A percentile compares a stretch with the other conserved stretches of the same genome.
These are phyloP conservation scores for Alternaria sp. DNA, from an alignment of 2,329 filamentous ascomycete species.

Conservation along the genomic window DNA sequence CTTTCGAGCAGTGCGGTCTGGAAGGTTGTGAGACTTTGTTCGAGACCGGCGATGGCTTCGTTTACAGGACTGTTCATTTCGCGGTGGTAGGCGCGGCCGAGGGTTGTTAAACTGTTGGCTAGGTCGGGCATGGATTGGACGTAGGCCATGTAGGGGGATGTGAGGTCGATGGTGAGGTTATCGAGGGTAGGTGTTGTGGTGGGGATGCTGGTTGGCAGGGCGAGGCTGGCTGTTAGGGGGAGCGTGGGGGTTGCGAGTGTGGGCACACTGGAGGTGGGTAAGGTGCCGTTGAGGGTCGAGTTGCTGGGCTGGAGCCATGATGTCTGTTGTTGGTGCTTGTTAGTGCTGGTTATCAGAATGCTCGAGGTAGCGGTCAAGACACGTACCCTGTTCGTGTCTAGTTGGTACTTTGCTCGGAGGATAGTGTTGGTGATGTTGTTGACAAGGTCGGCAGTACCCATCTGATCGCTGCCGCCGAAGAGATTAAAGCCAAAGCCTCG, in stretches of 20 bases:
- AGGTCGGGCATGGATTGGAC: slow-evolving; percentile 36
- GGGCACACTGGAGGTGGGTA: not conserved
- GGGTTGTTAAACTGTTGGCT: slow-evolving; percentile 34
- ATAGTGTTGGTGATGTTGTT: slow-evolving; percentile 43
- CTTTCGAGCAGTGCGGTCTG: slow-evolving; percentile 36
- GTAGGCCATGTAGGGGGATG: slow-evolving; percentile 39
- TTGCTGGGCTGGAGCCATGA: slow-evolving; percentile 23
- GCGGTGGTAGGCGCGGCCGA: slow-evolving; percentile 44
- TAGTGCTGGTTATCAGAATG: not conserved
- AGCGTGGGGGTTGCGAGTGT: slow-evolving; percentile 17
- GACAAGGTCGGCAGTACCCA: slow-evolving; percentile 42
- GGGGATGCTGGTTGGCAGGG: slow-evolving; percentile 15
- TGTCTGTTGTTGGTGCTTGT: slow-evolving; percentile 14
- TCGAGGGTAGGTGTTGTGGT: slow-evolving; percentile 17
- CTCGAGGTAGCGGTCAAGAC: not conserved
- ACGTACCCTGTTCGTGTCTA: slow-evolving; percentile 40
- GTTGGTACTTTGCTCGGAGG: slow-evolving; percentile 36
- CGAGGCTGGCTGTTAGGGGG: slow-evolving; percentile 23
- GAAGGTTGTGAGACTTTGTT: slow-evolving; percentile 38
- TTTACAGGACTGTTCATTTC: slow-evolving; percentile 47
- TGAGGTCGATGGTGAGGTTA: slow-evolving; percentile 26
- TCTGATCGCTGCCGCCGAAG: slow-evolving; percentile 15
- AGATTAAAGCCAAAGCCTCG: slow-evolving; percentile 34
- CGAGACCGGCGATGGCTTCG: slow-evolving; percentile 37
- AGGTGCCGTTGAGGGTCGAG: slow-evolving; percentile 10